phyloP scores from a whole-genome alignment of 352 stramenopile species.

The Phytophthora citricola region DNA sequence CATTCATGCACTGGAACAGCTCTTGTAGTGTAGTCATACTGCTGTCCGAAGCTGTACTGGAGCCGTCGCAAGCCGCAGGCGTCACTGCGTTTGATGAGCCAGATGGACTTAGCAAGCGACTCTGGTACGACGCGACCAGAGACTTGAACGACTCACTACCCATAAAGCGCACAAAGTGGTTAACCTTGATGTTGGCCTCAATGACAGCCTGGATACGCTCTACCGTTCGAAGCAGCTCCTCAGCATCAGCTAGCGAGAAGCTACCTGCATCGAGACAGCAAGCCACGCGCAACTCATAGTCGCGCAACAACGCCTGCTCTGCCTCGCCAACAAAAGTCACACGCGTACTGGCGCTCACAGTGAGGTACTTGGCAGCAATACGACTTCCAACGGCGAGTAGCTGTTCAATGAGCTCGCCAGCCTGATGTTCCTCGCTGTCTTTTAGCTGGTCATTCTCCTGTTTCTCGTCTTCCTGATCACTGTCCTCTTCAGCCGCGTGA shows the following conservation, averaged over 20 bases:
- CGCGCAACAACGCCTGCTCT: constrained; percentile 60
- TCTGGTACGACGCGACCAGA: constrained; percentile 79
- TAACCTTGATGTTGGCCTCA: constrained; percentile 83
- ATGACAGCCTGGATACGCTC: constrained; percentile 64
- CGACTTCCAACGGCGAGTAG: constrained; percentile 59
- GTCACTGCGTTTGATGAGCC: constrained; percentile 34
- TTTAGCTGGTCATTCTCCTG: constrained; percentile 35
- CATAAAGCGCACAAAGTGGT: constrained; percentile 91
- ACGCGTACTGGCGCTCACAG: constrained; percentile 51
- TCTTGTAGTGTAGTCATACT: constrained; percentile 88
- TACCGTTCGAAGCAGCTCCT: constrained; percentile 63
- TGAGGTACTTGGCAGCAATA: constrained; percentile 73
- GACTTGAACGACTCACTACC: constrained; percentile 81
- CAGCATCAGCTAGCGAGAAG: constrained; percentile 72
- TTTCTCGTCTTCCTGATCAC: constrained; percentile 36
- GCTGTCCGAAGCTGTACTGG: constrained; percentile 65
- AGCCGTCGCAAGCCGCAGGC: constrained; percentile 35
- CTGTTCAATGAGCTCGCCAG: constrained; percentile 77
- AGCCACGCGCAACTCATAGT: constrained; percentile 67
- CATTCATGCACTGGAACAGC: constrained; percentile 90
- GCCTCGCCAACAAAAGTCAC: constrained; percentile 78
- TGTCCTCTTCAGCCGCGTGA: constrained; percentile 43
- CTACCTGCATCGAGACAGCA: constrained; percentile 67
- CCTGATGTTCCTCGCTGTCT: constrained; percentile 32
- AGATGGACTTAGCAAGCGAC: constrained; percentile 73